These are phyloP conservation scores for Pseudocercospora fijiensis DNA, from an alignment of 2,329 filamentous ascomycete species.

Conservation along the genomic window DNA sequence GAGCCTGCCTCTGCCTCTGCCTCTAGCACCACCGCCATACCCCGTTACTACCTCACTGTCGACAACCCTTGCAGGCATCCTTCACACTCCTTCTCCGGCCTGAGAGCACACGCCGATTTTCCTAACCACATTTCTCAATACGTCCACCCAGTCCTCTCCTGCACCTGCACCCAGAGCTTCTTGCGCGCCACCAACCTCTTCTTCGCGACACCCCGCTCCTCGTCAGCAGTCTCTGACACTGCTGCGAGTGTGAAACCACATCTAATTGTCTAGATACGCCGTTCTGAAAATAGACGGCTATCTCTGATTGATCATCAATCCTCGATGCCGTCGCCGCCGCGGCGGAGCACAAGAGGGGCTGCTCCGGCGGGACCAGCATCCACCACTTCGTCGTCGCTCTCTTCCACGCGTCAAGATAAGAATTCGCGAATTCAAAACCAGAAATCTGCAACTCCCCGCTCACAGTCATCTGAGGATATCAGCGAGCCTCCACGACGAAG, in stretches of 20 bases:
- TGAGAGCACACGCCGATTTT: not conserved
- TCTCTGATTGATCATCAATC: not conserved
- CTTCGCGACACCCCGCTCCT: slow-evolving; percentile 1
- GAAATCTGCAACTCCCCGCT: slow-evolving; percentile 72
- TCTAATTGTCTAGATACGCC: not conserved
- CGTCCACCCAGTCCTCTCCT: slow-evolving; percentile 2
- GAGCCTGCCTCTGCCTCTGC: not conserved
- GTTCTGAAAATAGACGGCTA: not conserved
- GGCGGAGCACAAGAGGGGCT: slow-evolving; percentile 78
- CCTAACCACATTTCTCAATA: not conserved
- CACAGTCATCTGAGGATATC: slow-evolving; percentile 66
- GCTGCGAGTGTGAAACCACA: not conserved
- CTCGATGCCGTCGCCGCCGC: slow-evolving; percentile 42
- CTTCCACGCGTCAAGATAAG: slow-evolving; percentile 73
- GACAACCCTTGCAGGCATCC: not conserved
- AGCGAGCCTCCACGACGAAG: slow-evolving; percentile 73
- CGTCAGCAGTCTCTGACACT: not conserved
- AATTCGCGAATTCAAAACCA: slow-evolving; percentile 68
- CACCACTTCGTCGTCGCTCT: slow-evolving; percentile 68
- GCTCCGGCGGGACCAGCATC: slow-evolving; percentile 63
- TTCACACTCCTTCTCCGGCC: not conserved
- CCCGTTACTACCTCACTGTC: slow-evolving; percentile 4
- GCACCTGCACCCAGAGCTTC: slow-evolving; percentile 7
- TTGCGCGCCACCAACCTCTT: slow-evolving; percentile 4
- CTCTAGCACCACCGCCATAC: not conserved